Conservation (phyloP, 257 asterid species). For the Orobanche coerulescens region DNA sequence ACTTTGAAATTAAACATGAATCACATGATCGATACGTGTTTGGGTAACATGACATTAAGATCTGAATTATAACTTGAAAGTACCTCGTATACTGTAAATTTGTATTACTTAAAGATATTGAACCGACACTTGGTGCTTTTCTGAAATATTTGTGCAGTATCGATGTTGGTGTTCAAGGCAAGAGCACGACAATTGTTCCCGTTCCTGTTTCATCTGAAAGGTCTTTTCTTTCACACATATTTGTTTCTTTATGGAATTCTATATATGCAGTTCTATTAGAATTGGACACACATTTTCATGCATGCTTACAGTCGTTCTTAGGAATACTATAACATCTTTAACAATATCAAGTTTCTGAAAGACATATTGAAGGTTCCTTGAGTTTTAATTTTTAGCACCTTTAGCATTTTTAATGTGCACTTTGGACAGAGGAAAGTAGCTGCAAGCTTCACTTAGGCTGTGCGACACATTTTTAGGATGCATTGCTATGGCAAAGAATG, state of each 20-base stretch:
- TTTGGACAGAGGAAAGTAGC: neutral
- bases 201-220: constrained; percentile 60
- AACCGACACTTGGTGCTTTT: constrained; percentile 1
- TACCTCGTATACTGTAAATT: neutral
- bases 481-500: neutral
- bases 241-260: constrained; percentile 13
- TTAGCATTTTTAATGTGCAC: neutral
- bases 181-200: constrained; percentile 46
- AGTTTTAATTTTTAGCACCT: neutral
- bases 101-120: constrained; percentile 12
- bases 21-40: neutral
- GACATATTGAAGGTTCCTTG: constrained; percentile 1
- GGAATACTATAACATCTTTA: constrained; percentile 3
- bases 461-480: neutral
- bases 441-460: neutral
- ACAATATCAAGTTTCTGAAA: constrained; percentile 9
- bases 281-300: constrained; percentile 5
- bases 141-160: constrained; percentile 36
- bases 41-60: neutral
- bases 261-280: neutral
- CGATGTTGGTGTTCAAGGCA: constrained; percentile 52
- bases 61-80: constrained; percentile 1
- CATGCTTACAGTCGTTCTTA: constrained; percentile 1
- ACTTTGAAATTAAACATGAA: neutral
- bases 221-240: constrained; percentile 30